Evolutionary conservation across 768 basidiomycete genomes (phyloP).

Genomic region (Jaapia argillacea): DNA sequence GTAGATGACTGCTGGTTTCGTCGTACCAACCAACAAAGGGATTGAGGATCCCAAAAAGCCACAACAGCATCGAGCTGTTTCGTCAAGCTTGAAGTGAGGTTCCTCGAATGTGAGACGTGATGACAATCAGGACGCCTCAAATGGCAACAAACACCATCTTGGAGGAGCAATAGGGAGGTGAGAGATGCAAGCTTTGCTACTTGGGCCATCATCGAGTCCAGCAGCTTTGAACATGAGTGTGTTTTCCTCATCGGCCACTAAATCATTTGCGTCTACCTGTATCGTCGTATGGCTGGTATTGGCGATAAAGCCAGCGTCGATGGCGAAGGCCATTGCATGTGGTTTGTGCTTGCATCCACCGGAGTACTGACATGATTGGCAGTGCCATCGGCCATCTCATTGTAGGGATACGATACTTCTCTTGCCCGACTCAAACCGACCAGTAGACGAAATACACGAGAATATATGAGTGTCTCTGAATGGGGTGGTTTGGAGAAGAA

Average conservation of each 20-base stretch:
- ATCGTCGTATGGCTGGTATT: not conserved
- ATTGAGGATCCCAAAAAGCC: not conserved
- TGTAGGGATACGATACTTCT: not conserved
- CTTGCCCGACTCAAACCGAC: no score
- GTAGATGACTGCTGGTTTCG: not conserved
- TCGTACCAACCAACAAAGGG: not conserved
- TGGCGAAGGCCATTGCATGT: not conserved
- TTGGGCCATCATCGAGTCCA: no score
- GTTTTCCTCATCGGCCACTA: not conserved
- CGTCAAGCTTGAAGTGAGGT: no score
- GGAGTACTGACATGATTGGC: not conserved
- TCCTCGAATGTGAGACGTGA: no score
- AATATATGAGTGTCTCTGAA: no score
- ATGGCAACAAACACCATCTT: not conserved
- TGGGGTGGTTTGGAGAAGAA: no score
- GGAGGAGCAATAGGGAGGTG: not conserved
- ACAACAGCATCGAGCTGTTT: not conserved
- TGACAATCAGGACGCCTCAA: no score
- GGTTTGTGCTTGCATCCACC: not conserved
- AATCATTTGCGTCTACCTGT: not conserved
- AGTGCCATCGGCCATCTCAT: not conserved
- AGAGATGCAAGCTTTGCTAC: no score
- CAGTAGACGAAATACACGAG: no score
- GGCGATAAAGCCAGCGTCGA: not conserved
- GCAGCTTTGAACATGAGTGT: not conserved